Base-by-base conservation (phyloP, 371 early-diverging fungal genomes). In the Capillidium heterosporum region DNA sequence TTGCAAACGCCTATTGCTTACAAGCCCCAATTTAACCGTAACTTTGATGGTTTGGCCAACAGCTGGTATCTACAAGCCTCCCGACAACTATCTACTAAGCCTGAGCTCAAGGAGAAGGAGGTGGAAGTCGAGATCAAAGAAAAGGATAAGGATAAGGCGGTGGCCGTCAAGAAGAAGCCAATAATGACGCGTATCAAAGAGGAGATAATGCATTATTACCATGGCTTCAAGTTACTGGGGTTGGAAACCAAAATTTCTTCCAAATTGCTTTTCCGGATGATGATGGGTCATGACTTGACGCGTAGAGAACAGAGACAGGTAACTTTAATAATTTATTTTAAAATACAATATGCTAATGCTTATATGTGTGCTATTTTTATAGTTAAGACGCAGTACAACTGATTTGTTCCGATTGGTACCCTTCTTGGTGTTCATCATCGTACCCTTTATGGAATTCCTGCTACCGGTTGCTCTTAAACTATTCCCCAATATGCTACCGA, bases 401-500 rank as follows among this genome's bases (percentile, higher is more conserved):
- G 97, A 97, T 64, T 67, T 95, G 48, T 60, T 87, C 50, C 82
- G 94, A 4, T 66, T 97, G 42, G 81, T 95, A 15, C 97, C 97
- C 8, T 94, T 97, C 64, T 72, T 87, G 1, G 78, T 95, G 56
- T 88, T 97, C 65, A 57, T 97, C 28, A 71, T 89, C 58, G 86
- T 97, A 23, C 97, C 97, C 39, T 95, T 95, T 69, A 81, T 91
- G 71, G 95, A 95, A 69, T 73, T 97, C 13, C 69, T 89, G 24
- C 66, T 97, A 26, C 97, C 97, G 2, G 78, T 97, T 23, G 80
- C 89, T 13, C 70, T 97, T 32, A 86, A 88, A 65, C 67, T 97
- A 48, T 97, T 94, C 82, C 97, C 97, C 32, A 87, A 91, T 64
- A 91, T 97, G 89, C 68, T 97, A 40, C 97, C 97, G 2, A 85